A percentile compares a stretch with the other conserved stretches of the same genome.
Evolutionary conservation across 2,329 filamentous ascomycete species (phyloP).

Genomic region (Trichoderma brevicompactum): DNA sequence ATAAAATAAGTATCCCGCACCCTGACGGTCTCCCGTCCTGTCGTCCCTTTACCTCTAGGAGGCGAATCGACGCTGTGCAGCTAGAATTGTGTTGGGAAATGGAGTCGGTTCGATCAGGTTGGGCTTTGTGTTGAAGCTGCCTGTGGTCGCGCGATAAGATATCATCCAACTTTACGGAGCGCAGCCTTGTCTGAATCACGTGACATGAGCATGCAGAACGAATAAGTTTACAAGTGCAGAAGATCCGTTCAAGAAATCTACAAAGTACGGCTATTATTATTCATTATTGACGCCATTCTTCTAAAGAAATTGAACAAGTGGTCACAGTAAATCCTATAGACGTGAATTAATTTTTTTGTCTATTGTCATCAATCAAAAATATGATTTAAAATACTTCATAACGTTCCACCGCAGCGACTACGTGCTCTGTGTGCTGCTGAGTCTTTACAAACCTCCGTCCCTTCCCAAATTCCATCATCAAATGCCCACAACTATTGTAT

Average conservation of each 20-base stretch:
- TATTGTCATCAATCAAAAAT: constrained; percentile 39
- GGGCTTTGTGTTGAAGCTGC: neutral
- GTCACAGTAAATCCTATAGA: neutral
- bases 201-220: neutral
- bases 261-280: too few relatives aligned
- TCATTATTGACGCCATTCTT: neutral
- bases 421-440: constrained; percentile 45
- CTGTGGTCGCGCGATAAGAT: constrained; percentile 23
- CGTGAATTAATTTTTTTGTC: constrained; percentile 35
- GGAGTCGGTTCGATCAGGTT: neutral
- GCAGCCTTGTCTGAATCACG: constrained; percentile 7
- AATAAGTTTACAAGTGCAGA: neutral
- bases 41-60: neutral
- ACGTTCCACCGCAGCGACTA: constrained; percentile 40
- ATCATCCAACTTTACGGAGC: neutral
- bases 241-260: neutral
- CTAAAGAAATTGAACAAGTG: neutral
- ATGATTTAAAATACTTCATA: constrained; percentile 39
- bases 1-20: neutral
- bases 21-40: neutral
- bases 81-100: neutral
- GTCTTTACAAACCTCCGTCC: constrained; percentile 44
- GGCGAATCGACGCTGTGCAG: neutral
- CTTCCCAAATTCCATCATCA: constrained; percentile 38
- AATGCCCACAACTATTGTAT: constrained; percentile 39